These are phyloP conservation scores for Simplicillium aogashimaense DNA, from an alignment of 2,329 filamentous ascomycete species.

Conservation along the genomic window DNA sequence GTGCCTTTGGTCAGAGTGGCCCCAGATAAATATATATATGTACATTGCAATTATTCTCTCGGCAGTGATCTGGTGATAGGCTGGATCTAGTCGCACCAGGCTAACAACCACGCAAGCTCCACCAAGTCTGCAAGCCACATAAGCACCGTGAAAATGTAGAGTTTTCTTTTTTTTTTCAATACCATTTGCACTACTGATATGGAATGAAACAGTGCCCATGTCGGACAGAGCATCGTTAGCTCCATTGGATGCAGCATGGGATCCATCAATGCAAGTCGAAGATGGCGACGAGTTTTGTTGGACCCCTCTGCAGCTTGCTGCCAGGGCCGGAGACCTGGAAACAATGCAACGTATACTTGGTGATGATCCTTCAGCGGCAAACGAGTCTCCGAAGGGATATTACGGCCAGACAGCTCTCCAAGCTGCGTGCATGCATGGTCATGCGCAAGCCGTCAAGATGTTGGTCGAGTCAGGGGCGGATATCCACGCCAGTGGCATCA, in stretches of 20 bases:
- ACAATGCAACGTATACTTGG: slow-evolving; percentile 15
- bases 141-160: no score
- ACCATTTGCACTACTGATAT: no score
- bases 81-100: no score
- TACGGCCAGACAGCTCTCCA: slow-evolving; percentile 26
- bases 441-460: slow-evolving; percentile 6
- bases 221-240: neutral
- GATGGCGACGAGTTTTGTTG: slow-evolving; percentile 19
- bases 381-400: slow-evolving; percentile 20
- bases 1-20: no score
- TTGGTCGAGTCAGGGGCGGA: slow-evolving; percentile 2
- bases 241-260: slow-evolving; percentile 6
- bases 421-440: slow-evolving; percentile 19
- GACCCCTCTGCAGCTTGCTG: slow-evolving; percentile 23
- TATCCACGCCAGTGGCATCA: neutral
- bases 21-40: no score
- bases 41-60: no score
- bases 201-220: no score
- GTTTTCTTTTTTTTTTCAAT: no score
- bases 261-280: slow-evolving; percentile 1
- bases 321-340: slow-evolving; percentile 18
- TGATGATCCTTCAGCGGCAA: slow-evolving; percentile 15
- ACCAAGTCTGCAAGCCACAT: no score
- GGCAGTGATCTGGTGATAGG: no score
- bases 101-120: no score